Evolutionary conservation across 176 grass and related monocot genomes (phyloP), one percentile per base, ranked within the genome.

Genomic region (Puya raimondii): DNA sequence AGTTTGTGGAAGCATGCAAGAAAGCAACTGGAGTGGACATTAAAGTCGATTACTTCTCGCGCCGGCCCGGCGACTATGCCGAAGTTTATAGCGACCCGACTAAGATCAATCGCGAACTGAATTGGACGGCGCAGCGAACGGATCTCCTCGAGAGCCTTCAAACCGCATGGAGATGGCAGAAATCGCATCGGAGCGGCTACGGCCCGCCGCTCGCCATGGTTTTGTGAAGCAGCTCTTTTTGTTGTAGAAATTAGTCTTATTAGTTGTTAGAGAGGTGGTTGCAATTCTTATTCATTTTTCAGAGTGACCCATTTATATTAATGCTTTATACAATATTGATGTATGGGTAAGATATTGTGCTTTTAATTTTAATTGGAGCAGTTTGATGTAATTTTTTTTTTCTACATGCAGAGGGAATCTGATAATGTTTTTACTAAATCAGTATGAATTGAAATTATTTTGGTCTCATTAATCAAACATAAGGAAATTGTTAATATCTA

Each of bases 1-100:
- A 96, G 79, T 96, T 96, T 71, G 91, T 96, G 1, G 85, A 91
- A 47, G 91, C 91, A 23, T 96, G 91, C 85, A 96, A 91, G 79
- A 81, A 81, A 66, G 91, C 91, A 33, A 91, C 91, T 2, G 85
- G 85, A 50, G 80, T 79, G 21, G 80, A 86, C 59, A 96, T 91
- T 73, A 96, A 91, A 82, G 76, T 91, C 0, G 85, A 88, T 29
- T 91, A 88, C 85, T 91, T 86, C 61, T 16, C 81, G 0, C 88
- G 91, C 49, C 75, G 91, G 29, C 85, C 91, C 2, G 91, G 91
- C 2, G 91, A 96, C 66, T 96, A 96, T 0, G 91, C 91, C 0
- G 91, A 96, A 64, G 91, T 96, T 64, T 96, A 88, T 73, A 91
- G 91, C 14, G 72, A 96, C 23, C 91, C 91, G 0, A 74, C 82